Evolutionary conservation across 371 early-diverging fungal species (phyloP).

Genomic region (Lichtheimia ramosa): DNA sequence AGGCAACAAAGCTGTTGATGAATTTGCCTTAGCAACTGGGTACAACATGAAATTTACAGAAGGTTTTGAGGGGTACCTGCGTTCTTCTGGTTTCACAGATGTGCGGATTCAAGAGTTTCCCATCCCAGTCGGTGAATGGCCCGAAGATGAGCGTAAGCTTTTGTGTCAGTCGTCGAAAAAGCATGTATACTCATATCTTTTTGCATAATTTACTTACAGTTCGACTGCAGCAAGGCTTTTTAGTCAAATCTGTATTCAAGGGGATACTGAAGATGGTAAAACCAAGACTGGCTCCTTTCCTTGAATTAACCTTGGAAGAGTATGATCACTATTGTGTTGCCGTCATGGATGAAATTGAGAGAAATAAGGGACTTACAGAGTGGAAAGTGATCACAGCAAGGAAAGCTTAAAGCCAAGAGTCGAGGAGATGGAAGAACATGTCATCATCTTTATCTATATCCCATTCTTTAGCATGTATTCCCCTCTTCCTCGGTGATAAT

Average conservation of each 20-base stretch:
- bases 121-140: slow-evolving; percentile 53
- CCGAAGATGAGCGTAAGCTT: slow-evolving; percentile 32
- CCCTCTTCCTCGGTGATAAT: not conserved
- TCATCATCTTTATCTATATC: too few species aligned
- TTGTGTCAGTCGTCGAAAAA: not conserved
- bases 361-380: slow-evolving; percentile 12
- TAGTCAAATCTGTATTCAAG: slow-evolving; percentile 38
- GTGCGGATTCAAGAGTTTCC: slow-evolving; percentile 18
- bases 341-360: slow-evolving; percentile 30
- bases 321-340: slow-evolving; percentile 22
- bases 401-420: slow-evolving; percentile 6
- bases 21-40: slow-evolving; percentile 20
- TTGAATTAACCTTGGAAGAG: slow-evolving; percentile 14
- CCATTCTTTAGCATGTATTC: too few species aligned
- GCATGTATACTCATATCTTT: not conserved
- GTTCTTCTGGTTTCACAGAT: slow-evolving; percentile 29
- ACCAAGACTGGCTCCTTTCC: slow-evolving; percentile 31
- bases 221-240: slow-evolving; percentile 34
- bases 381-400: slow-evolving; percentile 28
- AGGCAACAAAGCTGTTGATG: slow-evolving; percentile 34
- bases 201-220: slow-evolving; percentile 14
- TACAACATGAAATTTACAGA: slow-evolving; percentile 24
- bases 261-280: slow-evolving; percentile 37
- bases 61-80: slow-evolving; percentile 13
- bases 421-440: too few species aligned